Percentiles rank a stretch among this genome's conserved stretches.
Evolutionary conservation across 495 filamentous ascomycete species (phyloP).

Genomic region (Xylaria venustula): DNA sequence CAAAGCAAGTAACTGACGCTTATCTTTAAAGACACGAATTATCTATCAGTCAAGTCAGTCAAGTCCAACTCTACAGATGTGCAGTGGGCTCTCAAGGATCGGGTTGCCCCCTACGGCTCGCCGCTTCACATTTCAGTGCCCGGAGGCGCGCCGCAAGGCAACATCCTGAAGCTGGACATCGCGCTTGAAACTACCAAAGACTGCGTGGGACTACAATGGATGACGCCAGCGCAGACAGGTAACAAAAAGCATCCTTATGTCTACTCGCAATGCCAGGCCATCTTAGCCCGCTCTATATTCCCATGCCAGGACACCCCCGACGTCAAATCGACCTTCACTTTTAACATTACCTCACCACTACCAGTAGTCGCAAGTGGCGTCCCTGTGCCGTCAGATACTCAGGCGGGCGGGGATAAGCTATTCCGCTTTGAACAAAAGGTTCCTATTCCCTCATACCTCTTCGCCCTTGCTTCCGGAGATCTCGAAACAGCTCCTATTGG

Average conservation of each 20-base stretch:
- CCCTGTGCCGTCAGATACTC: constrained; percentile 53
- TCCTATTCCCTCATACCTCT: constrained; percentile 91
- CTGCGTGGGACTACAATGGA: constrained; percentile 92
- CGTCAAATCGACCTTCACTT: constrained; percentile 86
- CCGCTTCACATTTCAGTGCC: constrained; percentile 72
- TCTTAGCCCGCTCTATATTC: constrained; percentile 88
- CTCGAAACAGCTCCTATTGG: constrained; percentile 82
- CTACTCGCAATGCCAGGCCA: constrained; percentile 97
- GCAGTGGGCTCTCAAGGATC: constrained; percentile 68
- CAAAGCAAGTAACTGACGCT: not conserved
- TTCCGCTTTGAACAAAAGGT: constrained; percentile 87
- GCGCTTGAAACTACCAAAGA: constrained; percentile 69
- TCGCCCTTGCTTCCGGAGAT: constrained; percentile 88
- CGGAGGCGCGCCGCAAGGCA: constrained; percentile 58
- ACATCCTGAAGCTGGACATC: constrained; percentile 61
- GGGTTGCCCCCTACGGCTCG: constrained; percentile 73
- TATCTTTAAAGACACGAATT: constrained; percentile 60
- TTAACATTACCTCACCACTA: constrained; percentile 81
- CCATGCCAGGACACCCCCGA: constrained; percentile 97
- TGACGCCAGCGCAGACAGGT: constrained; percentile 84
- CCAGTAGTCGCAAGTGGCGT: constrained; percentile 88
- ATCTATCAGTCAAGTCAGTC: constrained; percentile 68
- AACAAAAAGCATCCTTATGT: constrained; percentile 95
- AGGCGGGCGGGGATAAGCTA: constrained; percentile 51
- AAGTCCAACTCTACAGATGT: constrained; percentile 53